phyloP scores from a whole-genome alignment of 2,329 filamentous ascomycete species.

The Phialophora verrucosa region DNA sequence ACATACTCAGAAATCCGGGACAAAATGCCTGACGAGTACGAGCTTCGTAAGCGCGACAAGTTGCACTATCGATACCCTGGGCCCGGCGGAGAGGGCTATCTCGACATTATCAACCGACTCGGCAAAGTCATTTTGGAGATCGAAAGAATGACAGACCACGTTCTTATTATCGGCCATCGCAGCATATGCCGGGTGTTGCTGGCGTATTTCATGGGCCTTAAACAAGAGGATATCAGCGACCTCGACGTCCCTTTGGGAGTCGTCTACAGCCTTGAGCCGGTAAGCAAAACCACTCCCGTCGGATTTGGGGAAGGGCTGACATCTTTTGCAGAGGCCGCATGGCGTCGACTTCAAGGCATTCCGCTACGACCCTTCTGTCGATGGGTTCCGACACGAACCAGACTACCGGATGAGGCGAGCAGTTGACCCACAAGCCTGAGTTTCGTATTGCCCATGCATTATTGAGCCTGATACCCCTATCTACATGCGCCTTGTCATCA shows the following conservation, averaged over 20 bases:
- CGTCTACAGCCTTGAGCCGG: slow-evolving; percentile 89
- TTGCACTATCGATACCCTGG: slow-evolving; percentile 96
- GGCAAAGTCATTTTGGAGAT: slow-evolving; percentile 96
- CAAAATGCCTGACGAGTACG: slow-evolving; percentile 81
- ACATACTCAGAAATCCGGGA: slow-evolving; percentile 88
- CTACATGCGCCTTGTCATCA: not conserved
- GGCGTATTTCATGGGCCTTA: slow-evolving; percentile 94
- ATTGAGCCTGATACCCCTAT: slow-evolving; percentile 31
- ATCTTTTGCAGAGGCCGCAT: slow-evolving; percentile 72
- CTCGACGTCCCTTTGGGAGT: slow-evolving; percentile 93
- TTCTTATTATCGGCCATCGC: slow-evolving; percentile 89
- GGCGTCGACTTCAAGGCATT: slow-evolving; percentile 97
- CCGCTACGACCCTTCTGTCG: slow-evolving; percentile 76
- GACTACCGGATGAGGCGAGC: slow-evolving; percentile 73
- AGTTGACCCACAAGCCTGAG: slow-evolving; percentile 39
- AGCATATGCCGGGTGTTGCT: slow-evolving; percentile 90
- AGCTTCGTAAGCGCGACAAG: slow-evolving; percentile 80
- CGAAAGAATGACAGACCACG: slow-evolving; percentile 95
- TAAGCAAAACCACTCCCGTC: slow-evolving; percentile 39
- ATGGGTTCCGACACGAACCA: slow-evolving; percentile 85
- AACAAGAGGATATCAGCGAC: slow-evolving; percentile 88
- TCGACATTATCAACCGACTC: slow-evolving; percentile 94
- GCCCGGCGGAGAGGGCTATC: slow-evolving; percentile 91
- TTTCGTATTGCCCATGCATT: slow-evolving; percentile 13
- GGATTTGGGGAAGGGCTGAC: not conserved